These are phyloP conservation scores for Fusarium graminum DNA, from an alignment of 2,329 filamentous ascomycete genomes.

Conservation along the genomic window DNA sequence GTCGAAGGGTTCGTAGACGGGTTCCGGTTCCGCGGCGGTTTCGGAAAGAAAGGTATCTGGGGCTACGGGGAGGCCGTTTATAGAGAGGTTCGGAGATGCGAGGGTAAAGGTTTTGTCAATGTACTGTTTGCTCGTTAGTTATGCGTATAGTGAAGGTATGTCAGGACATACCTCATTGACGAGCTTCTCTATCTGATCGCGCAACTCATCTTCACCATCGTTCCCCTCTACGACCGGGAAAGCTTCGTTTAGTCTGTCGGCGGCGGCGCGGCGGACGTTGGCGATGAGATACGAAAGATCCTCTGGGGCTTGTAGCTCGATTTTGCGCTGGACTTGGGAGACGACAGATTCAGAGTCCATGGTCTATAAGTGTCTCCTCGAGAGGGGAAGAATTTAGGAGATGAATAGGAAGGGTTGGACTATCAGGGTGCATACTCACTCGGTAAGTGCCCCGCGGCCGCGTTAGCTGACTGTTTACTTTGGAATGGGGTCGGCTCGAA, in stretches of 20 bases:
- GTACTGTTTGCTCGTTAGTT: slow-evolving; percentile 60
- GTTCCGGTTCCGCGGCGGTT: slow-evolving; percentile 41
- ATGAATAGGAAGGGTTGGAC: slow-evolving; percentile 1
- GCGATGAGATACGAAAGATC: slow-evolving; percentile 78
- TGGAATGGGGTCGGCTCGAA: slow-evolving; percentile 14
- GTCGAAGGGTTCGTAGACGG: slow-evolving; percentile 71
- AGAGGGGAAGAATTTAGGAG: background rate
- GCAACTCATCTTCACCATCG: slow-evolving; percentile 66
- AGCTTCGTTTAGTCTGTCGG: slow-evolving; percentile 74
- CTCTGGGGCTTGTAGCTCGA: slow-evolving; percentile 82
- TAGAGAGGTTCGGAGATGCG: slow-evolving; percentile 70
- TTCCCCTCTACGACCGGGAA: slow-evolving; percentile 72
- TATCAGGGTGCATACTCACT: slow-evolving; percentile 33
- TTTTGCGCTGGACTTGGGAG: slow-evolving; percentile 72
- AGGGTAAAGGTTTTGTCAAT: slow-evolving; percentile 71
- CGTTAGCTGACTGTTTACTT: slow-evolving; percentile 37
- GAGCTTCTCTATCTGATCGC: slow-evolving; percentile 69
- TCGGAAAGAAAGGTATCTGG: slow-evolving; percentile 56
- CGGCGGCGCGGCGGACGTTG: slow-evolving; percentile 77
- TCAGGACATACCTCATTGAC: slow-evolving; percentile 65
- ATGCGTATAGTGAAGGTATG: background rate
- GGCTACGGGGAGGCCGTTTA: slow-evolving; percentile 70
- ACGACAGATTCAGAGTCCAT: slow-evolving; percentile 56
- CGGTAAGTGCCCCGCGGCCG: slow-evolving; percentile 33
- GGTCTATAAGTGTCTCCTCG: background rate